Base-by-base conservation (phyloP, 169 alveolate species). In the Cyclospora cayetanensis region DNA sequence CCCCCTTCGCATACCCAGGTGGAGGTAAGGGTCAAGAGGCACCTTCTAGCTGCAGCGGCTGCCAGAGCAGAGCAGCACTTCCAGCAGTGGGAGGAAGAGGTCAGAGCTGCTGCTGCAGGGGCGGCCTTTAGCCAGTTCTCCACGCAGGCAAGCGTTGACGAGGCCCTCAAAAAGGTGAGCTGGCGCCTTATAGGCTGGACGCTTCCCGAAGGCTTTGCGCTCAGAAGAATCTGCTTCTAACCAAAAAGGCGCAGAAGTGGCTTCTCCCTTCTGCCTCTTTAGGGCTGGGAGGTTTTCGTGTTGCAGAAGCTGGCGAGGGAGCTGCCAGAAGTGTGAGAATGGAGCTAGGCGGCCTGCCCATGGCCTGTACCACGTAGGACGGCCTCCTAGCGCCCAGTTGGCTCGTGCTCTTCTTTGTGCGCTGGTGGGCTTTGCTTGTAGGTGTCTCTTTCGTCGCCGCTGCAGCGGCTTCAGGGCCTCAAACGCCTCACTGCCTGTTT, bases 391-490 rank as follows among this genome's bases (percentile, higher is more conserved):
- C n/a, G n/a, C n/a, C n/a, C n/a, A n/a, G n/a, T n/a, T n/a, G n/a
- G n/a, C n/a, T n/a, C n/a, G n/a, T n/a, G n/a, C n/a, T n/a, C n/a
- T n/a, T 15, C n/a, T 46, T 46, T 7, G 60, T 7, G 70, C 34
- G 9, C 29, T 55, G 15, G 15, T 55, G 15, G 70, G 34, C n/a
- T 20, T 22, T 55, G 70, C 70, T 9, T 22, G 9, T 29, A 55
- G 70, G 34, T 55, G 70, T 15, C 70, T 15, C 70, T 55, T 55
- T 55, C 70, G n/a, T 55, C 70, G 9, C 70, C 70, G 4, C 34
- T 55, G 15, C 70, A 55, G 70, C 70, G 70, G 70, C 70, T 55
- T 20, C 70, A 55, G 29, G 70, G 70, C 70, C 70, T 55, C 34
- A 55, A 55, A 29, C 9, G 70, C 9, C 31, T 22, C 27, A 55